Percentiles rank a stretch among this genome's conserved stretches.
Conservation (phyloP, 352 stramenopile genomes). For the Globisporangium recalcitrans region DNA sequence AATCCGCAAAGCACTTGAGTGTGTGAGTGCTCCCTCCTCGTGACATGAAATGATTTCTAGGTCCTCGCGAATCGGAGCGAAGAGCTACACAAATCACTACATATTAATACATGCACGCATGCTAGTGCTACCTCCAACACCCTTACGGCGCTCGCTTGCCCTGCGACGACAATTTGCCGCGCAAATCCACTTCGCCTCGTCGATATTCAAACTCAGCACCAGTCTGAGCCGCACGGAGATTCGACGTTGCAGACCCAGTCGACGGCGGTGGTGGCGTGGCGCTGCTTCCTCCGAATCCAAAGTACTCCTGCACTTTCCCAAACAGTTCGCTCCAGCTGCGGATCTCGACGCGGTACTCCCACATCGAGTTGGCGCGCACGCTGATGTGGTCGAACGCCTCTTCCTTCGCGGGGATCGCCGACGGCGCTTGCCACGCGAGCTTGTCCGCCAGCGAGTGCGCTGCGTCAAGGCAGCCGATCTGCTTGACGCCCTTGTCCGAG, state of each 20-base stretch:
- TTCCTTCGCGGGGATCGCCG: constrained; percentile 7
- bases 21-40: too few species aligned
- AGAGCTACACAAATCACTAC: too few species aligned
- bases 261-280: not conserved
- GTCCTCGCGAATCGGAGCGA: too few species aligned
- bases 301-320: not conserved
- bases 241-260: not conserved
- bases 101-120: too few species aligned
- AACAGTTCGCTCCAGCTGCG: constrained; percentile 16
- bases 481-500: constrained; percentile 1
- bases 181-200: not conserved
- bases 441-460: constrained; percentile 2
- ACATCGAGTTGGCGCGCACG: not conserved
- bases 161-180: not conserved
- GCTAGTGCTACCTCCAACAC: not conserved
- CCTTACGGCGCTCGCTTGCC: not conserved
- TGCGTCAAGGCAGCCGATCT: not conserved
- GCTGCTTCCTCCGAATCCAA: constrained; percentile 4
- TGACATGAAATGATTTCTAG: too few species aligned
- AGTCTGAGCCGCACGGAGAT: not conserved
- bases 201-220: not conserved
- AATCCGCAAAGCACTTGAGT: too few species aligned
- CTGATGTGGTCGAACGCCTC: constrained; percentile 15
- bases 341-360: constrained; percentile 12
- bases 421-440: constrained; percentile 5